Evolutionary conservation across 257 asterid genomes (phyloP).

Genomic region (Prunella vulgaris): DNA sequence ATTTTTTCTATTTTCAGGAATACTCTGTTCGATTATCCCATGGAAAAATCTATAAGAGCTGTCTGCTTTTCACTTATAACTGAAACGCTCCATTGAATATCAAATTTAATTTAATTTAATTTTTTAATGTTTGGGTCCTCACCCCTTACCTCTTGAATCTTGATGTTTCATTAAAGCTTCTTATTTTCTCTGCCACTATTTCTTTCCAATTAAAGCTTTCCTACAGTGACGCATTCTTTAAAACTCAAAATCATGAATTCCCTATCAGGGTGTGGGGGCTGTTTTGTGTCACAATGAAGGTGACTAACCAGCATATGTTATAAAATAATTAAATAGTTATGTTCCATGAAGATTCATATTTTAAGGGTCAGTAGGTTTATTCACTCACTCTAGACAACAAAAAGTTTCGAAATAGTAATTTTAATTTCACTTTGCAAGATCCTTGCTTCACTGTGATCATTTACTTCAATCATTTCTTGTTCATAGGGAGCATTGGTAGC

Average conservation of each 20-base stretch:
- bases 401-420: not conserved
- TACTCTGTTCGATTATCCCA: not conserved
- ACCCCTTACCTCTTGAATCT: not conserved
- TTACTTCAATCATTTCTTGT: slow-evolving; percentile 1
- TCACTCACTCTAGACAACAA: not conserved
- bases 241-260: not conserved
- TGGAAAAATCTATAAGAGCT: not conserved
- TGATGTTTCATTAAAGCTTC: not conserved
- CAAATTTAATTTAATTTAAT: no score
- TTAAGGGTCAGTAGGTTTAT: not conserved
- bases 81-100: not conserved
- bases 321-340: not conserved
- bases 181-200: not conserved
- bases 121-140: not conserved
- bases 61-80: not conserved
- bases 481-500: slow-evolving; percentile 94
- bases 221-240: not conserved
- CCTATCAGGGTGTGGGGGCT: not conserved
- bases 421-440: not conserved
- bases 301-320: not conserved
- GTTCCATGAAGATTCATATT: not conserved
- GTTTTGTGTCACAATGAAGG: not conserved
- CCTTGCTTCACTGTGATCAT: not conserved
- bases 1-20: no score
- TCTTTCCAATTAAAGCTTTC: not conserved